Percentiles rank a stretch among this genome's conserved stretches.
These are phyloP conservation scores for Fusarium neocosmosporiellum DNA, from an alignment of 2,329 filamentous ascomycete species.

Conservation along the genomic window DNA sequence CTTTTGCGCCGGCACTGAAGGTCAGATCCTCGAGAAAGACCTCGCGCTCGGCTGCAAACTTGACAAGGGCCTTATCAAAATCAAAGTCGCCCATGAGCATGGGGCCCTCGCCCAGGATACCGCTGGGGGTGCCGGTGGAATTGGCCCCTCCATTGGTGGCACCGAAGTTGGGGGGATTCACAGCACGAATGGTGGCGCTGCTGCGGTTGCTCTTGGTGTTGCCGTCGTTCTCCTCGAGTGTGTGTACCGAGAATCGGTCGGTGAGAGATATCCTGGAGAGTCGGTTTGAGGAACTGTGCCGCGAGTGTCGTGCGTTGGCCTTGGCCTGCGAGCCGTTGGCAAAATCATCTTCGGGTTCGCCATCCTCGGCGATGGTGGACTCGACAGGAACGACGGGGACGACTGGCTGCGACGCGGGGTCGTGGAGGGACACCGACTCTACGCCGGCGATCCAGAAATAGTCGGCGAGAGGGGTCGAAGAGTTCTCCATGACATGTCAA, in stretches of 20 bases:
- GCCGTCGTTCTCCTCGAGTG: conserved; percentile 68
- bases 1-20: conserved; percentile 85
- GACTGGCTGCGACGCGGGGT: conserved; percentile 53
- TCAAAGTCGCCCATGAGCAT: conserved; percentile 76
- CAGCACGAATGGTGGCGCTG: conserved; percentile 70
- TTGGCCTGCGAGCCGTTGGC: conserved; percentile 43
- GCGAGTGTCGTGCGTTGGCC: conserved; percentile 63
- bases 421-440: conserved; percentile 74
- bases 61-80: conserved; percentile 91
- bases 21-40: conserved; percentile 92
- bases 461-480: conserved; percentile 75
- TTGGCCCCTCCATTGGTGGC: conserved; percentile 32
- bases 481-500: conserved; percentile 68
- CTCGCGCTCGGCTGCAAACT: conserved; percentile 96
- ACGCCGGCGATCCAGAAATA: conserved; percentile 82
- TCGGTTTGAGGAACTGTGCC: conserved; percentile 69
- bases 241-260: conserved; percentile 63
- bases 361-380: conserved; percentile 72
- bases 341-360: conserved; percentile 62
- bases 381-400: conserved; percentile 55
- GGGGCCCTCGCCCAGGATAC: conserved; percentile 47
- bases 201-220: conserved; percentile 73
- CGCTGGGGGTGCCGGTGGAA: conserved; percentile 36
- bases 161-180: conserved; percentile 46
- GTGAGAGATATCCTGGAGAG: conserved; percentile 66